Evolutionary conservation across 345 rosid species (phyloP).

Genomic region (Turritis glabra): DNA sequence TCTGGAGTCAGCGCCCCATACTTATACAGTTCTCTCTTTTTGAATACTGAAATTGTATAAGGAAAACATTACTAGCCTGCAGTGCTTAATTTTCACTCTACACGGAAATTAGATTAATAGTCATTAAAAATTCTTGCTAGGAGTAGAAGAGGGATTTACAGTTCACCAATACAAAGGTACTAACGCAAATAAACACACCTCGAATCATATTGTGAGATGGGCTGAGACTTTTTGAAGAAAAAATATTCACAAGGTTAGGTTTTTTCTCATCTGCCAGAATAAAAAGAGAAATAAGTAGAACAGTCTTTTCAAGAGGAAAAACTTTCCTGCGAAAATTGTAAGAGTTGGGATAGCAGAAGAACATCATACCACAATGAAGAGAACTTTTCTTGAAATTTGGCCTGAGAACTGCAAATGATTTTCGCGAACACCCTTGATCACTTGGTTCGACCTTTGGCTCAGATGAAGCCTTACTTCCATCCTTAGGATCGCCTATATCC

Average conservation of each 20-base stretch:
- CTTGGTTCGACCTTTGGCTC: conserved; percentile 28
- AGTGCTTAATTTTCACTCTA: background rate
- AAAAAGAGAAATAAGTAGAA: background rate
- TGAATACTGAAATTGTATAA: conserved; percentile 55
- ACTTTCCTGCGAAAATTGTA: background rate
- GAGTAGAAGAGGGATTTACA: background rate
- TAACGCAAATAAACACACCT: conserved; percentile 46
- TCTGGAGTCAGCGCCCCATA: conserved; percentile 48
- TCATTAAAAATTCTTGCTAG: background rate
- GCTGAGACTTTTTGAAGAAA: conserved; percentile 39
- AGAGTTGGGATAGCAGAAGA: background rate
- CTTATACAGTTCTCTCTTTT: conserved; percentile 60
- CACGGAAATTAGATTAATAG: background rate
- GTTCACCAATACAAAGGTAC: background rate
- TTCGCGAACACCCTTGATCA: conserved; percentile 28
- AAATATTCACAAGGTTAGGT: conserved; percentile 35
- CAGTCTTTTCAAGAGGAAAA: conserved; percentile 1
- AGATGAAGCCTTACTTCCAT: conserved; percentile 23
- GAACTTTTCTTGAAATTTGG: conserved; percentile 47
- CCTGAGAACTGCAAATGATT: conserved; percentile 26
- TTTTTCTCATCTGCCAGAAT: conserved; percentile 34
- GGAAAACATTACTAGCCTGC: conserved; percentile 20
- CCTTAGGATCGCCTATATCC: conserved; percentile 66
- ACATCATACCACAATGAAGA: conserved; percentile 45
- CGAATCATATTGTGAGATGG: conserved; percentile 65